These are phyloP conservation scores for Lycium ferocissimum DNA, from an alignment of 257 asterid species.

Conservation along the genomic window DNA sequence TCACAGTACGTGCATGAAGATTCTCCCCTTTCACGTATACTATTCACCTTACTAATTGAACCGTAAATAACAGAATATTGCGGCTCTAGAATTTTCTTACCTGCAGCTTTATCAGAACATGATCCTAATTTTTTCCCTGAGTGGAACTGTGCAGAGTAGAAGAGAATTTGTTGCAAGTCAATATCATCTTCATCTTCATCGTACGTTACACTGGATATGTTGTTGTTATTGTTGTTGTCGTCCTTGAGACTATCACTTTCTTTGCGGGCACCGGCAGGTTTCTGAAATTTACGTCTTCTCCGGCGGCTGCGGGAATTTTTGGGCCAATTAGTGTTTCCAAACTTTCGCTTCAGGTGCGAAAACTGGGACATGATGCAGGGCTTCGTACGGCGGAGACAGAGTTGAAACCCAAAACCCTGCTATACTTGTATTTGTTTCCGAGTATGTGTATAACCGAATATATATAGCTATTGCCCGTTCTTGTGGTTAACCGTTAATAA, in stretches of 20 bases:
- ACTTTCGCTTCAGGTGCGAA: not conserved
- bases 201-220: no score
- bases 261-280: not conserved
- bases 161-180: not conserved
- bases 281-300: not conserved
- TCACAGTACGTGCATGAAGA: conserved; percentile 15
- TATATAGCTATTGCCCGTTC: no score
- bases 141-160: not conserved
- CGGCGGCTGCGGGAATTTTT: not conserved
- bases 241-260: not conserved
- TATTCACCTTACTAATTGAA: not conserved
- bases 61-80: not conserved
- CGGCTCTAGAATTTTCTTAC: not conserved
- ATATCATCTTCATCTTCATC: not conserved
- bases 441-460: no score
- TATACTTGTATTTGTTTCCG: no score
- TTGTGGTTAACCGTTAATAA: no score
- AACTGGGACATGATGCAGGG: no score
- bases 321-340: not conserved
- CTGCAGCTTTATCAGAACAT: not conserved
- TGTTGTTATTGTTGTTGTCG: no score
- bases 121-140: not conserved
- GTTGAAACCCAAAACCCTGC: no score
- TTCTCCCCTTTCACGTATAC: not conserved
- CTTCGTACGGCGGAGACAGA: not conserved